phyloP scores from a whole-genome alignment of 257 asterid species.

The Solanum dulcamara region DNA sequence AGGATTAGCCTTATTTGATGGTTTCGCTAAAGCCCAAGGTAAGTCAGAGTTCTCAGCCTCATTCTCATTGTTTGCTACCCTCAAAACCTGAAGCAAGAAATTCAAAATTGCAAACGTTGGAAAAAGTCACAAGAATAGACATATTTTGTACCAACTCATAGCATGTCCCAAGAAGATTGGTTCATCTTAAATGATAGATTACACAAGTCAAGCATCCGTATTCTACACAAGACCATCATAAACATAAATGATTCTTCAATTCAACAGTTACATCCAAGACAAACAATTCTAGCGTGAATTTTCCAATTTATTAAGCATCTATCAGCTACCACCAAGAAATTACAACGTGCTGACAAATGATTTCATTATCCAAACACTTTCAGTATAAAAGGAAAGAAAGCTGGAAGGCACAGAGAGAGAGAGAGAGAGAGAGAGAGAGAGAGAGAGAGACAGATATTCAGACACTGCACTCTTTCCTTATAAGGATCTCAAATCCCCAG shows the following conservation, averaged over 20 bases:
- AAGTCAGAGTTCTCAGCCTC: slow-evolving; percentile 58
- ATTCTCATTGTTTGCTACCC: slow-evolving; percentile 59
- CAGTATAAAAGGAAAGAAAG: background rate
- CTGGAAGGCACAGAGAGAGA: background rate
- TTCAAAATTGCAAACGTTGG: background rate
- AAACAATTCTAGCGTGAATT: background rate
- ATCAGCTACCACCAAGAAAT: background rate
- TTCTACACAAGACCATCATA: background rate
- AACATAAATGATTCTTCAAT: background rate
- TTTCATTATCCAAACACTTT: background rate
- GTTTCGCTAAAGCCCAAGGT: slow-evolving; percentile 71
- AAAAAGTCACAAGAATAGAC: background rate
- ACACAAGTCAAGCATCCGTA: background rate
- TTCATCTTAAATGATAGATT: background rate
- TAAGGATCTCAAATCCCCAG: background rate
- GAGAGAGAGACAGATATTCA: background rate
- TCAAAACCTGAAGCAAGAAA: slow-evolving; percentile 45
- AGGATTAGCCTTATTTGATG: slow-evolving; percentile 46
- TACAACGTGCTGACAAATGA: background rate
- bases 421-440: background rate
- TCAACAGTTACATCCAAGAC: background rate
- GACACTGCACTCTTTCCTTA: background rate
- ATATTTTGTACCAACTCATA: background rate
- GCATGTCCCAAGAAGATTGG: background rate
- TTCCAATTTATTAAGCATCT: background rate